These are phyloP conservation scores for Neurospora sp. DNA, from an alignment of 495 filamentous ascomycete genomes.

Conservation along the genomic window DNA sequence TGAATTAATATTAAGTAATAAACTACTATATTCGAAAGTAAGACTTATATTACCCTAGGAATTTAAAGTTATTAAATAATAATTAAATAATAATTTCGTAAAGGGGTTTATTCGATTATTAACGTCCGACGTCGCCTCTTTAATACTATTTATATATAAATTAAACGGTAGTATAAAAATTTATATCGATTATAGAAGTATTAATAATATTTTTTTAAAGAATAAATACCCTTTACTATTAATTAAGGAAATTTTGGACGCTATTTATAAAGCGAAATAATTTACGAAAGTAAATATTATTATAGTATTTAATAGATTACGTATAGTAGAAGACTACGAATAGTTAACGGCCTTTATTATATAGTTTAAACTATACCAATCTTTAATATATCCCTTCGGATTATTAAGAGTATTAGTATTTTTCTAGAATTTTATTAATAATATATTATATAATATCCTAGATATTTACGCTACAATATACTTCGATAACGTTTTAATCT, in stretches of 20 bases:
- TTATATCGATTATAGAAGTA: not conserved
- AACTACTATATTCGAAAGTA: not conserved
- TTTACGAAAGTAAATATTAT: not conserved
- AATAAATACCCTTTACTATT: not conserved
- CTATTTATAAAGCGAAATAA: not conserved
- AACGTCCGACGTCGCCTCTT: not conserved
- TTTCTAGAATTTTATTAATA: no score
- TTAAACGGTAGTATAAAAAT: not conserved
- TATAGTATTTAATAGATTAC: not conserved
- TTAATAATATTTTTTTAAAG: not conserved
- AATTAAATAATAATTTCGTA: not conserved
- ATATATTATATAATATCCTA: no score
- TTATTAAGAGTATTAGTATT: no score
- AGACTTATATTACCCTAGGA: not conserved
- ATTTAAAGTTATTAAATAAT: not conserved
- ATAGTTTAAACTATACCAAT: no score
- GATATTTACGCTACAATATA: no score
- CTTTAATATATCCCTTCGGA: no score
- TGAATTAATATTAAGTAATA: not conserved
- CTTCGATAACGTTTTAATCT: no score
- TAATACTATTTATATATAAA: not conserved
- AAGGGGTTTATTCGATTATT: not conserved
- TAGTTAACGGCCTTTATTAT: no score
- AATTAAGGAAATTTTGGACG: not conserved
- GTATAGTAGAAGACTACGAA: not conserved